Evolutionary conservation across 2,329 filamentous ascomycete species (phyloP), one percentile per base, ranked within the genome.

Genomic region (Aspergillus versicolor): DNA sequence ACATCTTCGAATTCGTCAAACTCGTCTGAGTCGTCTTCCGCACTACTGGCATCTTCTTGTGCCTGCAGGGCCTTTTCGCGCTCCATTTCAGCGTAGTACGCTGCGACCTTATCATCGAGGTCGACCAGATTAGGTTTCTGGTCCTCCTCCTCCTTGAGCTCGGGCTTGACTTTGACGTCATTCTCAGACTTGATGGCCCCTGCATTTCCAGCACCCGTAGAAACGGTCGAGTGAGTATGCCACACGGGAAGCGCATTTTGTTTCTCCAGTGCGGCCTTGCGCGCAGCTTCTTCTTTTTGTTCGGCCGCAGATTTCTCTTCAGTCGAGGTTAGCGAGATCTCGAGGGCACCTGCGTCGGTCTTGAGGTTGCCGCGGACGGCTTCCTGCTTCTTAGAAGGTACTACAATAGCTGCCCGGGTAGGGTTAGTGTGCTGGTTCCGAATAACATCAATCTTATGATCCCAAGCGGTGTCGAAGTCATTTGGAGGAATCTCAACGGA

Each of bases 201-300:
- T 27, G 63, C 50, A 30, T 64, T 68, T 38, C 61, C 59, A 19
- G 67, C 64, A 5, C 55, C 59, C 3, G 67, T 67, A 38, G 74
- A 72, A 32, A 81, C 78, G 0, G 79, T 81, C 41, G 78, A 80
- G 49, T 79, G 75, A 7, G 79, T 82, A 61, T 82, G 78, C 81
- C 81, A 83, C 15, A 79, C 77, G 0, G 81, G 81, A 9, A 82
- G 70, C 5, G 76, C 76, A 49, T 82, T 83, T 63, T 82, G 79
- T 57, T 80, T 79, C 58, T 80, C 79, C 43, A 81, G 66, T 2
- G 74, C 75, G 3, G 77, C 75, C 61, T 79, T 81, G 56, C 77
- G 75, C 40, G 76, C 73, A 24, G 75, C 74, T 61, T 80, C 78
- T 42, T 77, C 78, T 2, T 75, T 76, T 49, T 79, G 73, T 52